These are phyloP conservation scores for Eimeria nieschulzi DNA, from an alignment of 169 alveolate species.

Conservation along the genomic window DNA sequence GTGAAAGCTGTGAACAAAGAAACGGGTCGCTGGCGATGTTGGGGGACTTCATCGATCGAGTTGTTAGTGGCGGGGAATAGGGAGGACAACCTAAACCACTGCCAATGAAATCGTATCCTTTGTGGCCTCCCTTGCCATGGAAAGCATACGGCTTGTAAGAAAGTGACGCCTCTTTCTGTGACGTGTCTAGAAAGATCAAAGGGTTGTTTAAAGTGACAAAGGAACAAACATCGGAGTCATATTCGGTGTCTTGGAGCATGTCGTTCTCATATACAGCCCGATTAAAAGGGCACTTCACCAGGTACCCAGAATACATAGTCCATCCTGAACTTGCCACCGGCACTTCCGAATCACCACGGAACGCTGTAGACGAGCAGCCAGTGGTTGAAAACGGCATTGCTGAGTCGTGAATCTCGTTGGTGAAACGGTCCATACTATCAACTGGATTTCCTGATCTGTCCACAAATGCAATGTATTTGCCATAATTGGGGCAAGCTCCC, in stretches of 20 bases:
- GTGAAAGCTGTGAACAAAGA: conserved; percentile 61
- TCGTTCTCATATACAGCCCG: conserved; percentile 57
- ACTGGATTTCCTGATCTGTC: conserved; percentile 23
- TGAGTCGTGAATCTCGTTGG: conserved; percentile 73
- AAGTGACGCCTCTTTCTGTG: conserved; percentile 17
- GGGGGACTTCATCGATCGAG: conserved; percentile 60
- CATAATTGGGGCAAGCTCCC: conserved; percentile 77
- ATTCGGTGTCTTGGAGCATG: conserved; percentile 68
- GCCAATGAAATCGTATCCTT: conserved; percentile 73
- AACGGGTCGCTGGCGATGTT: conserved; percentile 65
- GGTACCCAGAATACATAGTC: conserved; percentile 74
- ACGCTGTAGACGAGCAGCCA: conserved; percentile 52
- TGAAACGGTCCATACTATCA: conserved; percentile 51
- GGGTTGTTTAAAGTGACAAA: conserved; percentile 68
- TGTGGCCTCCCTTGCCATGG: conserved; percentile 77
- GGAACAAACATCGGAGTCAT: conserved; percentile 57
- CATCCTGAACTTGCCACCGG: conserved; percentile 69
- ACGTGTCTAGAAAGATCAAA: conserved; percentile 62
- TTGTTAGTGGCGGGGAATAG: conserved; percentile 64
- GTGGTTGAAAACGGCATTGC: conserved; percentile 68
- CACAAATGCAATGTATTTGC: conserved; percentile 76
- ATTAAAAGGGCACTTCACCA: conserved; percentile 73
- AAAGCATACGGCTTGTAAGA: conserved; percentile 70
- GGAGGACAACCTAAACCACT: conserved; percentile 78
- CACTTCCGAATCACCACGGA: conserved; percentile 70